Conservation (phyloP, 2,329 filamentous ascomycete species). For the Parastagonospora nodorum region DNA sequence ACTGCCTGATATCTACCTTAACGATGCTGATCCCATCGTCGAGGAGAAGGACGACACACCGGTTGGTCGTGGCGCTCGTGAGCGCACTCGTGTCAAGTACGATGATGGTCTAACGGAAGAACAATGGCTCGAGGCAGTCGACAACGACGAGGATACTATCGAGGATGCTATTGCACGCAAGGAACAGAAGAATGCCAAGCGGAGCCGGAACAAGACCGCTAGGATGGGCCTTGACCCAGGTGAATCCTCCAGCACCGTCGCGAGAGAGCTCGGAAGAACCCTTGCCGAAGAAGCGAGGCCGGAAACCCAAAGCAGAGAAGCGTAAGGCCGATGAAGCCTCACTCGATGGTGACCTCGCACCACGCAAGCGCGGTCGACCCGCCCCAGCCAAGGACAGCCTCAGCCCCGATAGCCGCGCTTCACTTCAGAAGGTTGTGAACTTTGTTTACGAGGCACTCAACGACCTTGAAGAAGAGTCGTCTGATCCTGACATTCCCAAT, state of each 20-base stretch:
- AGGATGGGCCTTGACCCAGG: slow-evolving; percentile 57
- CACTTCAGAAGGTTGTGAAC: slow-evolving; percentile 80
- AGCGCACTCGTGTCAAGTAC: slow-evolving; percentile 92
- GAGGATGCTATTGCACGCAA: slow-evolving; percentile 93
- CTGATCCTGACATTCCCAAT: slow-evolving; percentile 61
- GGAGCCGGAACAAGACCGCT: slow-evolving; percentile 76
- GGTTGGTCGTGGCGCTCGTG: slow-evolving; percentile 86
- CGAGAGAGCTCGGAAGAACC: slow-evolving; percentile 83
- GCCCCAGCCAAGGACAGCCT: slow-evolving; percentile 71
- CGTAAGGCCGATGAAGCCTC: slow-evolving; percentile 79
- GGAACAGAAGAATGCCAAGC: slow-evolving; percentile 79
- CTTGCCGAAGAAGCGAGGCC: slow-evolving; percentile 76
- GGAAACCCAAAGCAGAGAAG: slow-evolving; percentile 80
- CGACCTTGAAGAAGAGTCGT: slow-evolving; percentile 79
- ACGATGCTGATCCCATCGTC: slow-evolving; percentile 78
- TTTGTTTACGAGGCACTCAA: slow-evolving; percentile 80
- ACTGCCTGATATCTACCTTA: slow-evolving; percentile 90
- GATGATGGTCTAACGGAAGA: slow-evolving; percentile 98
- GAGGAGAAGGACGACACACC: slow-evolving; percentile 77
- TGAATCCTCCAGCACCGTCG: slow-evolving; percentile 79
- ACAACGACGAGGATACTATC: slow-evolving; percentile 92
- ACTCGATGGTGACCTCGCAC: slow-evolving; percentile 66
- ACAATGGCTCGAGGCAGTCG: slow-evolving; percentile 97
- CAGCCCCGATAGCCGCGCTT: slow-evolving; percentile 69
- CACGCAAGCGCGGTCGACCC: slow-evolving; percentile 68